Evolutionary conservation across 768 basidiomycete species (phyloP), one percentile per base, ranked within the genome.

Genomic region (Rhodotorula taiwanensis): DNA sequence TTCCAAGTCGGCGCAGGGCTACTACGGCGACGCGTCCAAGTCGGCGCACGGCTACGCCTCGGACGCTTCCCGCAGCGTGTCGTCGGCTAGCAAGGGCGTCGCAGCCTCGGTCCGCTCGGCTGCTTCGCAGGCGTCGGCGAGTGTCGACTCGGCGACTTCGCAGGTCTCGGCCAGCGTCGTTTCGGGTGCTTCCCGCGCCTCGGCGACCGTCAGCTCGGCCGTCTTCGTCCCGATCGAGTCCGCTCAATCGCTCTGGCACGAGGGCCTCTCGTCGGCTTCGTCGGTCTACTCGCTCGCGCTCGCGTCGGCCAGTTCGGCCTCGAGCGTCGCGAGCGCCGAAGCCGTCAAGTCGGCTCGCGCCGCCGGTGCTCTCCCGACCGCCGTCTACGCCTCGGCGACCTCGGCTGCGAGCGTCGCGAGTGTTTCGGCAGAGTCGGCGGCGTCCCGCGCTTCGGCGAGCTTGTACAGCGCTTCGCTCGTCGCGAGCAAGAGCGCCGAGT

Each of bases 371-470:
- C 58, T 43, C 43, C 63, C 63, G 28, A 36, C 63, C 7, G 57
- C 58, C 10, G 28, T 59, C 49, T 64, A 64, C 53, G 63, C 45
- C 4, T 31, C 33, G 43, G 76, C 75, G 27, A 55, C 73, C 25
- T 77, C 76, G 9, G 77, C 77, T 42, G 74, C 75, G 0, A 58
- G 62, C 34, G 72, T 67, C 36, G 76, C 76, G 0, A 55, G 67
- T 25, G 67, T 72, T 23, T 73, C 73, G n/a, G 50, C 64, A 6
- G 66, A 67, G 30, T 74, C 75, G 23, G 75, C 74, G 45, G 74
- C 74, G 15, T 10, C 61, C 10, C 65, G 70, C 49, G 76, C 76
- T 16, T 69, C 75, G 57, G 74, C 74, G 56, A 71, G 70, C 30
- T 42, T 70, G 25, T 62, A 27, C 21, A 30, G 45, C 20, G 52